Base-by-base conservation (phyloP, 495 filamentous ascomycete genomes). In the Articulospora tetracladia region DNA sequence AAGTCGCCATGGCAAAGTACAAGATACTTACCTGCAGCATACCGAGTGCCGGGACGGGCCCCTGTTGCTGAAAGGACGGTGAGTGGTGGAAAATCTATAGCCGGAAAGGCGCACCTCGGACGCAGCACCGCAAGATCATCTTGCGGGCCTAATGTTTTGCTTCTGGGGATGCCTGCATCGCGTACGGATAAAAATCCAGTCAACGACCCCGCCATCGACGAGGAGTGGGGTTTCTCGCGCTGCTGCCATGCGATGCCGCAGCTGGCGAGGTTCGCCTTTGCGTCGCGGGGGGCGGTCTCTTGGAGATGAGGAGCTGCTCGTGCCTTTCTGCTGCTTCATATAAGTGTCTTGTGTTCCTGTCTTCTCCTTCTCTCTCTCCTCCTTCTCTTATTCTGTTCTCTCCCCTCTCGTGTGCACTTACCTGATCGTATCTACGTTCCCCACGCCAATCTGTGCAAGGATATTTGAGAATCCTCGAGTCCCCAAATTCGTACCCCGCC, bases 351-450 rank as follows among this genome's bases (percentile, higher is more conserved):
- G 39, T 44, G n/a, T n/a, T n/a, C n/a, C 15, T 19, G 39, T 49
- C 55, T 68, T 53, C 20, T 39, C 48, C 46, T 58, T 34, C 47
- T 15, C 54, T 55, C 28, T 52, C 27, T 25, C 27, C 17, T 32
- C 30, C 55, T 59, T 49, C 27, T 28, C 51, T 51, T 53, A 24
- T 49, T 47, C 13, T 32, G 32, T 47, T 46, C 28, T 57, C 26
- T 23, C 15, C 32, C 48, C n/a, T n/a, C n/a, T n/a, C n/a, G n/a
- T n/a, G n/a, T n/a, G n/a, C n/a, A n/a, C n/a, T n/a, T n/a, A n/a
- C n/a, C n/a, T n/a, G n/a, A n/a, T n/a, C n/a, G n/a, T n/a, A n/a
- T n/a, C n/a, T n/a, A n/a, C n/a, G n/a, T n/a, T n/a, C n/a, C n/a
- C n/a, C n/a, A n/a, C n/a, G n/a, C n/a, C n/a, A n/a, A n/a, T n/a